Percentiles rank a stretch among this genome's conserved stretches.
Evolutionary conservation across 345 rosid genomes (phyloP).

Genomic region (Populus nigra): DNA sequence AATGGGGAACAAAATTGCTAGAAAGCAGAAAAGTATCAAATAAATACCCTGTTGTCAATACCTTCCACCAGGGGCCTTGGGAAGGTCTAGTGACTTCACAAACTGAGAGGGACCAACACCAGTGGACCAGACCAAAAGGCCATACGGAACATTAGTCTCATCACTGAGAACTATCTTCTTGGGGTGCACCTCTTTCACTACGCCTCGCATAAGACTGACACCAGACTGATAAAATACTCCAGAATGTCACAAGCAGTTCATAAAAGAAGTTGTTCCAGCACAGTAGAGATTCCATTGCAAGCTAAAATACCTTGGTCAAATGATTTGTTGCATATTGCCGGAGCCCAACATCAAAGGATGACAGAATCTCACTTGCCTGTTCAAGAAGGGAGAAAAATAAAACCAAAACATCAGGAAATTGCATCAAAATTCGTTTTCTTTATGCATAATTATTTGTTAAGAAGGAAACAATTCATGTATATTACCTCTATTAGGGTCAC

Average conservation of each 20-base stretch:
- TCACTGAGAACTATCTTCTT: slow-evolving; percentile 52
- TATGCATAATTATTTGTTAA: not conserved
- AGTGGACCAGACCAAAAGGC: slow-evolving; percentile 89
- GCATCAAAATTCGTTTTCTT: not conserved
- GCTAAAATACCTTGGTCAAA: slow-evolving; percentile 51
- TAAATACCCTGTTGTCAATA: slow-evolving; percentile 6
- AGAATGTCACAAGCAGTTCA: slow-evolving; percentile 10
- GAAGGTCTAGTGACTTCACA: slow-evolving; percentile 50
- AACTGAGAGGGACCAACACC: slow-evolving; percentile 85
- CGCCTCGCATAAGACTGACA: slow-evolving; percentile 47
- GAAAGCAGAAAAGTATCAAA: not conserved
- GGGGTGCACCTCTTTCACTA: slow-evolving; percentile 56
- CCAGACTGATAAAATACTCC: slow-evolving; percentile 39
- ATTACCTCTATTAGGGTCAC: slow-evolving; percentile 92
- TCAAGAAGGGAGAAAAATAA: not conserved
- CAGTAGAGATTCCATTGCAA: not conserved
- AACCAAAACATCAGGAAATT: not conserved
- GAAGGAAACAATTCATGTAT: not conserved
- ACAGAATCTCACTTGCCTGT: slow-evolving; percentile 83
- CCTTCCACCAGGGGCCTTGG: slow-evolving; percentile 73
- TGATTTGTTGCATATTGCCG: slow-evolving; percentile 63
- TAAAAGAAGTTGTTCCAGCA: slow-evolving; percentile 3
- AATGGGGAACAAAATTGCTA: not conserved
- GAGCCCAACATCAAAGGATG: slow-evolving; percentile 71
- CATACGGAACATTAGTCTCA: slow-evolving; percentile 69